Conservation (phyloP, 306 rosid genomes). For the Coriaria nepalensis region DNA sequence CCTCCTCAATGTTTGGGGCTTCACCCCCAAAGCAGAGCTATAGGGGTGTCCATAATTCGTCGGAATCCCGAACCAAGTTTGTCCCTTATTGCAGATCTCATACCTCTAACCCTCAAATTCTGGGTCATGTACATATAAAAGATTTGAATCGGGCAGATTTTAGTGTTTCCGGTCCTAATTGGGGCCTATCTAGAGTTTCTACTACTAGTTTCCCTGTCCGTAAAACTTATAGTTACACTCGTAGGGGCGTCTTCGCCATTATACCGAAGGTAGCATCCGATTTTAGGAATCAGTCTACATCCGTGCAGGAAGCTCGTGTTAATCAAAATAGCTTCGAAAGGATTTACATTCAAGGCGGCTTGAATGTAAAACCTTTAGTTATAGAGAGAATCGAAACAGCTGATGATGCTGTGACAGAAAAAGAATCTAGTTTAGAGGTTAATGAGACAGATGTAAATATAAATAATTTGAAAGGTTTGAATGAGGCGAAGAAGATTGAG, state of each 20-base stretch:
- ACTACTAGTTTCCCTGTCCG: slow-evolving; percentile 18
- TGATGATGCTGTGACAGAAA: slow-evolving; percentile 25
- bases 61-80: slow-evolving; percentile 16
- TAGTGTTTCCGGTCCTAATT: slow-evolving; percentile 30
- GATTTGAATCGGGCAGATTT: slow-evolving; percentile 43
- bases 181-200: slow-evolving; percentile 34
- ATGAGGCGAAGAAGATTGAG: slow-evolving; percentile 34
- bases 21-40: slow-evolving; percentile 22
- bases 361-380: slow-evolving; percentile 51
- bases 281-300: slow-evolving; percentile 62
- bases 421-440: slow-evolving; percentile 22
- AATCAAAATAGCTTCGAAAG: slow-evolving; percentile 53
- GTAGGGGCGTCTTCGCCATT: slow-evolving; percentile 26
- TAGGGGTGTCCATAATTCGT: slow-evolving; percentile 17
- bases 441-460: slow-evolving; percentile 20
- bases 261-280: slow-evolving; percentile 48
- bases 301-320: slow-evolving; percentile 39
- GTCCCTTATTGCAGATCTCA: slow-evolving; percentile 14
- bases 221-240: slow-evolving; percentile 23
- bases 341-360: slow-evolving; percentile 55
- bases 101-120: slow-evolving; percentile 22
- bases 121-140: slow-evolving; percentile 21
- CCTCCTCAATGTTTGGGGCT: slow-evolving; percentile 37
- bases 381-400: slow-evolving; percentile 28
- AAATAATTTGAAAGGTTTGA: slow-evolving; percentile 34